These are phyloP conservation scores for Fusarium sp. DNA, from an alignment of 2,329 filamentous ascomycete species.

Conservation along the genomic window DNA sequence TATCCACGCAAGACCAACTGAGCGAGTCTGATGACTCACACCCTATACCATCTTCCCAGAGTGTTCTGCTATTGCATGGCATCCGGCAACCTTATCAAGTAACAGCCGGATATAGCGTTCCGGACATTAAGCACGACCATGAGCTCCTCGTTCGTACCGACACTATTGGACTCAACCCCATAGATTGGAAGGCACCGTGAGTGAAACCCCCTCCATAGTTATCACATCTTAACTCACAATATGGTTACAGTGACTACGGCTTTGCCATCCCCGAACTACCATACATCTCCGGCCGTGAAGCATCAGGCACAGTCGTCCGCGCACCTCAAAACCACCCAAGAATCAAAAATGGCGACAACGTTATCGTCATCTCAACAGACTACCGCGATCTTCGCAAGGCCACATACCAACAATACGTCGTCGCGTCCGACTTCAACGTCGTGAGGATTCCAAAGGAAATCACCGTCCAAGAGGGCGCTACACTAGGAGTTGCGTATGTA, in stretches of 20 bases:
- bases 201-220: slow-evolving; percentile 45
- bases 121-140: slow-evolving; percentile 50
- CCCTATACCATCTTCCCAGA: slow-evolving; percentile 54
- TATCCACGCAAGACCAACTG: slow-evolving; percentile 13
- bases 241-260: slow-evolving; percentile 70
- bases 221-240: not conserved
- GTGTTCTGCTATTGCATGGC: slow-evolving; percentile 53
- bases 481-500: slow-evolving; percentile 78
- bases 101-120: slow-evolving; percentile 60
- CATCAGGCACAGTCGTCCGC: slow-evolving; percentile 74
- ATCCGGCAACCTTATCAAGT: slow-evolving; percentile 62
- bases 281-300: slow-evolving; percentile 77
- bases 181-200: slow-evolving; percentile 81
- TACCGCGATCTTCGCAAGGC: slow-evolving; percentile 80
- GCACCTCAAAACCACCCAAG: slow-evolving; percentile 56
- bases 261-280: slow-evolving; percentile 77
- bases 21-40: slow-evolving; percentile 3
- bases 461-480: slow-evolving; percentile 68
- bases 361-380: slow-evolving; percentile 78
- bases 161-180: slow-evolving; percentile 79
- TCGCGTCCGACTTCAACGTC: slow-evolving; percentile 74
- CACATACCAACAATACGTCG: slow-evolving; percentile 77
- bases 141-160: slow-evolving; percentile 75
- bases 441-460: slow-evolving; percentile 70
- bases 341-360: slow-evolving; percentile 68